Base-by-base conservation (phyloP, 1,284 basidiomycete genomes). In the Blastosporella zonata region DNA sequence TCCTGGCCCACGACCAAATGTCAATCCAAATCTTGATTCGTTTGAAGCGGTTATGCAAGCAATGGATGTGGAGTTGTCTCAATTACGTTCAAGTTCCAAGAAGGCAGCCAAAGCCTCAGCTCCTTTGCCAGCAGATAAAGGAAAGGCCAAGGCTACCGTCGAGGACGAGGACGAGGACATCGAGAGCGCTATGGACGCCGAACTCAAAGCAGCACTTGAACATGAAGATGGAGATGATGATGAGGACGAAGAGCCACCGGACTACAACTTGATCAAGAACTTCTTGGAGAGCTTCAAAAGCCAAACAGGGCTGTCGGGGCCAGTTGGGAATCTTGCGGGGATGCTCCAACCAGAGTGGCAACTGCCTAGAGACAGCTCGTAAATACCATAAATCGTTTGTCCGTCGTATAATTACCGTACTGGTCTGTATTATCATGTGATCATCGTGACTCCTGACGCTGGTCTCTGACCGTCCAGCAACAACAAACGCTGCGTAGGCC, bases 41-140 rank as follows among this genome's bases (percentile, higher is more conserved):
- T 97, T 97, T 57, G 95, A 98, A 61, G 81, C 86, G 6, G 88
- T 97, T 33, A 97, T 97, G 95, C 79, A 83, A 60, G 92, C 92
- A 1, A 92, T 97, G 87, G 95, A 98, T 58, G 78, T 73, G 15
- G 90, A 95, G 59, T 74, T 97, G 12, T 72, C 72, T 17, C 75
- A 72, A 21, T 63, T 69, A 34, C 71, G 69, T 28, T 50, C 66
- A 35, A 57, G 62, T 35, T 22, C 47, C 36, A 63, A 62, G 50
- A 45, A 52, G 46, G 49, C 47, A 47, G 9, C 43, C n/a, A 57
- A 55, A 35, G 40, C 39, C 31, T 20, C 54, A n/a, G 42, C 49
- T 6, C 46, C 35, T 22, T 44, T 51, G 10, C 53, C 60, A 37
- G 60, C 53, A 10, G 69, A 71, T 48, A 66, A 71, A 70, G 62